Evolutionary conservation across 2,329 filamentous ascomycete genomes (phyloP).

Genomic region (Plectosphaerella sp.): DNA sequence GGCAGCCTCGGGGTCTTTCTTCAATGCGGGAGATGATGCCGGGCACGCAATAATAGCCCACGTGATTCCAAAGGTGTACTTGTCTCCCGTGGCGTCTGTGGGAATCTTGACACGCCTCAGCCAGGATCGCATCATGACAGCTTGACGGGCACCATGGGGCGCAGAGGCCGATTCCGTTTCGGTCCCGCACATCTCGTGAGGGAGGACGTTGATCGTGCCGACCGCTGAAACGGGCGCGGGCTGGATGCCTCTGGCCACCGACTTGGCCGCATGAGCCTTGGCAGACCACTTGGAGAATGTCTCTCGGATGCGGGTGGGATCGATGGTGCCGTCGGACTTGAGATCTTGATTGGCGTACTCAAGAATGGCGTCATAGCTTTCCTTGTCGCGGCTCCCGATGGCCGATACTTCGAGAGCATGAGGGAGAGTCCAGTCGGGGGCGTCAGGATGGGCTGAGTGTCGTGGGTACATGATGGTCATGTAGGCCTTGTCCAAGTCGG

Average conservation of each 20-base stretch:
- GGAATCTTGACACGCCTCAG: no score
- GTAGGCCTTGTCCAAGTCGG: neutral
- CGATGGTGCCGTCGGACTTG: neutral
- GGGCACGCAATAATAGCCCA: no score
- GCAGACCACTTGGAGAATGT: neutral
- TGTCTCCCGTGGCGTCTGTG: no score
- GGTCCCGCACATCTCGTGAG: neutral
- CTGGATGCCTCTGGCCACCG: no score
- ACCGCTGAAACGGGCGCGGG: neutral
- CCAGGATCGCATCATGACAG: no score
- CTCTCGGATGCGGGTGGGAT: neutral
- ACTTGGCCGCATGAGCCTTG: neutral
- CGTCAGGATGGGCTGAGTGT: neutral
- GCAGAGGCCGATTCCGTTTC: no score
- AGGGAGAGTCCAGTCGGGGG: neutral
- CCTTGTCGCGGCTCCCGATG: neutral
- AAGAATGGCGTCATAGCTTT: no score
- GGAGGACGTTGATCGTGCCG: neutral
- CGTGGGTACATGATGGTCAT: neutral
- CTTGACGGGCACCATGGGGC: no score
- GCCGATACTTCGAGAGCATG: neutral
- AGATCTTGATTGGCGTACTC: no score
- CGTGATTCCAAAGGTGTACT: no score
- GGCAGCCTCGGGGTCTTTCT: no score
- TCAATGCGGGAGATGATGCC: no score